Percentiles rank a stretch among this genome's conserved stretches.
These are phyloP conservation scores for Pyrenochaeta sp. DNA, from an alignment of 2,329 filamentous ascomycete species.

Conservation along the genomic window DNA sequence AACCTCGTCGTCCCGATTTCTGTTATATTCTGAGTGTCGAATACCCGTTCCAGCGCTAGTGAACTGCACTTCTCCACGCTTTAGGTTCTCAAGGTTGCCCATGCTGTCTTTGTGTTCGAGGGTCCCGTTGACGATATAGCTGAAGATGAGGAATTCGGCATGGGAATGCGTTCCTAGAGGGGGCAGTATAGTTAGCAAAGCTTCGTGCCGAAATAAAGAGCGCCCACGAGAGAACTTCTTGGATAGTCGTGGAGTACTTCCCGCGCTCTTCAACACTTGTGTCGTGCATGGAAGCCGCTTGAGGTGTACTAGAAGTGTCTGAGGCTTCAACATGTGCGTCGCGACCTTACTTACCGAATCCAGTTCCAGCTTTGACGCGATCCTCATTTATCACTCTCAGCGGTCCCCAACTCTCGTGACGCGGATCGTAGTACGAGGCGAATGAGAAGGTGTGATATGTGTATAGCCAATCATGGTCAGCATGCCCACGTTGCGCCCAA, in stretches of 20 bases:
- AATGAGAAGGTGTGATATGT: slow-evolving; percentile 89
- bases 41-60: slow-evolving; percentile 85
- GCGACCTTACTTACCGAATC: slow-evolving; percentile 64
- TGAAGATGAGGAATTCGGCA: slow-evolving; percentile 89
- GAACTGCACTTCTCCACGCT: slow-evolving; percentile 85
- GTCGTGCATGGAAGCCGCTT: no score
- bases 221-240: not conserved
- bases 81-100: slow-evolving; percentile 74
- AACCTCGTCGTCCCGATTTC: slow-evolving; percentile 73
- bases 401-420: slow-evolving; percentile 74
- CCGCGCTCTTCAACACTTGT: not conserved
- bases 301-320: not conserved
- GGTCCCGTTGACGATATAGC: slow-evolving; percentile 84
- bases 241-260: not conserved
- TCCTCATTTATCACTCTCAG: slow-evolving; percentile 91
- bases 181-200: not conserved
- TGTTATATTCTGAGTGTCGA: slow-evolving; percentile 83
- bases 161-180: slow-evolving; percentile 74
- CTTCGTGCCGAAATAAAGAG: not conserved
- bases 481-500: slow-evolving; percentile 76
- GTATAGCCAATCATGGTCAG: slow-evolving; percentile 87
- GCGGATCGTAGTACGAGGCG: slow-evolving; percentile 73
- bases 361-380: slow-evolving; percentile 74
- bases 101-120: slow-evolving; percentile 89
- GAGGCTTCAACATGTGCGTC: not conserved